These are phyloP conservation scores for Dissophora globulifera DNA, from an alignment of 192 early-diverging fungal species.

Conservation along the genomic window DNA sequence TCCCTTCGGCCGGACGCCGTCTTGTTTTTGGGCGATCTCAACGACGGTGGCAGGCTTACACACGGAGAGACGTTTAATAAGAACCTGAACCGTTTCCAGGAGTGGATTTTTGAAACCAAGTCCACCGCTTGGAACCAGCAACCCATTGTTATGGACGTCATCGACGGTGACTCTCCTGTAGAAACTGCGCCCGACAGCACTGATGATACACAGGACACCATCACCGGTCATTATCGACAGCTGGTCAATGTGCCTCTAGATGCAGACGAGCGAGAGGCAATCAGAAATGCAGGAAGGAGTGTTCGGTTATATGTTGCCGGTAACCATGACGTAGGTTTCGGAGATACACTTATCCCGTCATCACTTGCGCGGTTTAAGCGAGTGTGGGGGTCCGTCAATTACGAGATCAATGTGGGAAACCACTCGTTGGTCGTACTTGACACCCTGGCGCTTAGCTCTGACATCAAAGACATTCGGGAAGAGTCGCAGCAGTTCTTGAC, in stretches of 20 bases:
- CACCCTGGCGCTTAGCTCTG: slow-evolving; percentile 74
- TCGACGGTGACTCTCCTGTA: slow-evolving; percentile 40
- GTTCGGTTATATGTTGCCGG: slow-evolving; percentile 77
- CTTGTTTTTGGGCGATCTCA: slow-evolving; percentile 88
- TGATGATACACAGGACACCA: slow-evolving; percentile 58
- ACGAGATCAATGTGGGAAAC: slow-evolving; percentile 60
- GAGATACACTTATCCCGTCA: slow-evolving; percentile 59
- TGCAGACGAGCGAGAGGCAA: slow-evolving; percentile 7
- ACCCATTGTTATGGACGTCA: slow-evolving; percentile 17
- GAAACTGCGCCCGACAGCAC: slow-evolving; percentile 35
- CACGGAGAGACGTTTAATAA: slow-evolving; percentile 30
- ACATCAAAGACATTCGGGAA: slow-evolving; percentile 51
- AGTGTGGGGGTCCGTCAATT: slow-evolving; percentile 67
- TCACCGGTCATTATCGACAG: slow-evolving; percentile 12
- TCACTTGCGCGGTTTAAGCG: slow-evolving; percentile 60
- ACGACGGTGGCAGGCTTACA: slow-evolving; percentile 80
- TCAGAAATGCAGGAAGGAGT: slow-evolving; percentile 35
- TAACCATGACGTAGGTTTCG: slow-evolving; percentile 95
- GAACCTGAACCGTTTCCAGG: slow-evolving; percentile 41
- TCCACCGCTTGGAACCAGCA: slow-evolving; percentile 18
- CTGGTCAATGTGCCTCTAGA: slow-evolving; percentile 11
- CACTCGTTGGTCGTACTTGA: slow-evolving; percentile 81
- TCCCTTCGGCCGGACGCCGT: slow-evolving; percentile 69
- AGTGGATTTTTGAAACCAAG: slow-evolving; percentile 9
- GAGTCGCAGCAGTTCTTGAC: slow-evolving; percentile 64